Evolutionary conservation across 345 rosid genomes (phyloP).

Genomic region (Bretschneidera sinensis): DNA sequence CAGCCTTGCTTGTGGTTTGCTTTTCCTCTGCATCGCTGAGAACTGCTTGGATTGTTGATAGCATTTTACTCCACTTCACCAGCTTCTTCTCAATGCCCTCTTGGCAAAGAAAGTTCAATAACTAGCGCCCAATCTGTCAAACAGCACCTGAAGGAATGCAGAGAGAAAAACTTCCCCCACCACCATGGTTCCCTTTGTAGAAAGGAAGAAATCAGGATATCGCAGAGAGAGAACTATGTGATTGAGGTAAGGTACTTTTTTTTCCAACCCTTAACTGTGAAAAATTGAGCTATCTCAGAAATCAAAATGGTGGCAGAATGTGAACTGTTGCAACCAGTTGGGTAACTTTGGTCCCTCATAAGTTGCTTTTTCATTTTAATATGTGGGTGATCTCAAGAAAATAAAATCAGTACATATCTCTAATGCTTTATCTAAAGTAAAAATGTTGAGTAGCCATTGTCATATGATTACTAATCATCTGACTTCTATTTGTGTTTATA

Average conservation of each 20-base stretch:
- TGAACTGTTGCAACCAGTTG: not conserved
- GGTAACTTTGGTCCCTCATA: no score
- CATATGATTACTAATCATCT: no score
- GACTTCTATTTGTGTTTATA: no score
- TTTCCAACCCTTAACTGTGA: not conserved
- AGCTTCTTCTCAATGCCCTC: slow-evolving; percentile 3
- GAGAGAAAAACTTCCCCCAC: not conserved
- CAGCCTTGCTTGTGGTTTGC: slow-evolving; percentile 8
- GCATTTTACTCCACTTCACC: not conserved
- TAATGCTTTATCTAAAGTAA: no score
- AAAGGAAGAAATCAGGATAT: not conserved
- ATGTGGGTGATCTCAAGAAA: no score
- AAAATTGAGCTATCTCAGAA: not conserved
- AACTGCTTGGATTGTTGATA: slow-evolving; percentile 7
- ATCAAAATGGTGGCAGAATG: not conserved
- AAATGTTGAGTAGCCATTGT: no score
- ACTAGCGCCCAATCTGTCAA: not conserved
- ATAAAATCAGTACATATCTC: no score
- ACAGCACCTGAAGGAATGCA: not conserved
- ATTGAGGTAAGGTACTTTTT: not conserved
- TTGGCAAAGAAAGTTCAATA: not conserved
- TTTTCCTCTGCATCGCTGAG: slow-evolving; percentile 28
- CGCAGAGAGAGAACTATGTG: not conserved
- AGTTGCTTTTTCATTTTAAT: no score
- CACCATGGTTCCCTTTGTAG: not conserved